Evolutionary conservation across 140 eudicot species (phyloP).

Genomic region (Ambrosia hybrid): DNA sequence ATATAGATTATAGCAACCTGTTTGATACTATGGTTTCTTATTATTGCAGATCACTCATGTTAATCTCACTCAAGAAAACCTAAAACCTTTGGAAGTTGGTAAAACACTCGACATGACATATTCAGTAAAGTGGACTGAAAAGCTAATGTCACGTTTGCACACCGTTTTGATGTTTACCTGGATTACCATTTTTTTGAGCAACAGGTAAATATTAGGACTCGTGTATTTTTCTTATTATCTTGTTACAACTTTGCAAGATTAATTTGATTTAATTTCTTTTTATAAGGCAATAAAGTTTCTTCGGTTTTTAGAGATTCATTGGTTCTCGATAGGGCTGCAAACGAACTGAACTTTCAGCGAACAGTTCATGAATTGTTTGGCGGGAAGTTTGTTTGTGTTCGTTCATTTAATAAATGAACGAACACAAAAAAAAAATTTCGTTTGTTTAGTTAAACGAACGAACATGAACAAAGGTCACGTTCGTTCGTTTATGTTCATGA

Average conservation of each 20-base stretch:
- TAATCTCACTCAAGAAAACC: conserved; percentile 86
- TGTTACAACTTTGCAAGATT: not conserved
- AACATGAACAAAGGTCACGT: no score
- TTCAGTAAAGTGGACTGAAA: conserved; percentile 81
- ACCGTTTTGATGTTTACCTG: conserved; percentile 95
- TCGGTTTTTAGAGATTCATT: conserved; percentile 66
- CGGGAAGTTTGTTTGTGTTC: no score
- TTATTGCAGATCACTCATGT: conserved; percentile 91
- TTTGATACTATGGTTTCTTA: conserved; percentile 3
- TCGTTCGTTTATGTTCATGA: no score
- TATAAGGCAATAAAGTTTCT: conserved; percentile 1
- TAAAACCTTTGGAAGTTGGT: conserved; percentile 85
- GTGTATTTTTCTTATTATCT: not conserved
- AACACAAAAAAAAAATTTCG: no score
- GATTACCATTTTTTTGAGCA: conserved; percentile 98
- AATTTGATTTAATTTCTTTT: not conserved
- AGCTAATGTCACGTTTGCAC: conserved; percentile 70
- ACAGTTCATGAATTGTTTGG: no score
- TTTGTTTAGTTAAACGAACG: no score
- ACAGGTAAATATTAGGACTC: conserved; percentile 55
- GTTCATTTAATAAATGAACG: no score
- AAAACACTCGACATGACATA: conserved; percentile 76
- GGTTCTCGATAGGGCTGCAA: conserved; percentile 99
- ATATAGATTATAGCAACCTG: conserved; percentile 16
- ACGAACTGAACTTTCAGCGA: no score